phyloP scores from a whole-genome alignment of 2,329 filamentous ascomycete species.

The Penicillium brevicompactum region DNA sequence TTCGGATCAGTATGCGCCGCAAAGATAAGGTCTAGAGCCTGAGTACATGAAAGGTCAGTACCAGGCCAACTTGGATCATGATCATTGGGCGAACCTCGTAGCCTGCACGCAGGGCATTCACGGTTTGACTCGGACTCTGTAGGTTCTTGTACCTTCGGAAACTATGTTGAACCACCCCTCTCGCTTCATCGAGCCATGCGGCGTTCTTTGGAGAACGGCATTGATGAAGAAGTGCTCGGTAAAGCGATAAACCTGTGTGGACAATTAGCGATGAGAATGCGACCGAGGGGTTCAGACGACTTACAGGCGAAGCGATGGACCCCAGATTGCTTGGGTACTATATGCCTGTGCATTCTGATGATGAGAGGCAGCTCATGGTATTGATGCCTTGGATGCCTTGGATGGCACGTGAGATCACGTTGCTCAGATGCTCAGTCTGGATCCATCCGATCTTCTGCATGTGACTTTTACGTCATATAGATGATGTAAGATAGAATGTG shows the following conservation, averaged over 20 bases:
- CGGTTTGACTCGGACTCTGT: slow-evolving; percentile 42
- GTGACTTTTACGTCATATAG: too few relatives aligned
- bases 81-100: slow-evolving; percentile 37
- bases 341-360: slow-evolving; percentile 38
- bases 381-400: neutral
- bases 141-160: slow-evolving; percentile 43
- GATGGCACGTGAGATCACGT: neutral
- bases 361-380: slow-evolving; percentile 9
- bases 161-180: slow-evolving; percentile 35
- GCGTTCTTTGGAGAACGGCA: slow-evolving; percentile 34
- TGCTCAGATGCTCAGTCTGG: too few relatives aligned
- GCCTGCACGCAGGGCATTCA: slow-evolving; percentile 44
- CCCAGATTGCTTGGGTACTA: slow-evolving; percentile 38
- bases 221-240: slow-evolving; percentile 48
- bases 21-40: slow-evolving; percentile 44
- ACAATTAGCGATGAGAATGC: neutral
- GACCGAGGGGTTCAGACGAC: slow-evolving; percentile 6
- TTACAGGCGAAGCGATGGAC: slow-evolving; percentile 50
- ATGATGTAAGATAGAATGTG: too few relatives aligned
- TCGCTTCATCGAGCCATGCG: slow-evolving; percentile 27
- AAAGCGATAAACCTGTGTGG: slow-evolving; percentile 45
- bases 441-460: too few relatives aligned
- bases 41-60: slow-evolving; percentile 4
- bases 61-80: neutral
- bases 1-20: slow-evolving; percentile 30